phyloP scores from a whole-genome alignment of 345 rosid species.

The Theobroma cacao region DNA sequence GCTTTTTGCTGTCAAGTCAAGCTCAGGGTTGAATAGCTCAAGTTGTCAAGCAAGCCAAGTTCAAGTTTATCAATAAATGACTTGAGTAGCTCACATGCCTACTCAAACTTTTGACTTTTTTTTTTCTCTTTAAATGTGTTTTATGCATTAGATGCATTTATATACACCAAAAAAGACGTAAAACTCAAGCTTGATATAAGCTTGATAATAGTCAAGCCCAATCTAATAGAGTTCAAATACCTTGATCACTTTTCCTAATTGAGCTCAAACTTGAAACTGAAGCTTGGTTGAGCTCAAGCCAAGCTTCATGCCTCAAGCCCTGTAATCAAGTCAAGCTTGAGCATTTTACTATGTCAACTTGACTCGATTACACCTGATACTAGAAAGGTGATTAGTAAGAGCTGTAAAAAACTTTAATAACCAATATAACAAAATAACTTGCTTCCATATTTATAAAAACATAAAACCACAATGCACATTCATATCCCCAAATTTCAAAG shows the following conservation, averaged over 20 bases:
- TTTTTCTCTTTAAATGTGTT: neutral
- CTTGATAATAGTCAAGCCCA: neutral
- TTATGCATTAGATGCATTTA: neutral
- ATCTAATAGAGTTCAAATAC: neutral
- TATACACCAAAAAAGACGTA: neutral
- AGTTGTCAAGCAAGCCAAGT: neutral
- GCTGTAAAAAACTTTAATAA: no score
- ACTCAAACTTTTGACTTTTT: neutral
- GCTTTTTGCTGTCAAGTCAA: neutral
- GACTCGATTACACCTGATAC: no score
- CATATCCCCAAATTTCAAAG: no score
- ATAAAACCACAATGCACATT: no score
- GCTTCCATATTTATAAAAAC: no score
- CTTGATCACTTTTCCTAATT: no score
- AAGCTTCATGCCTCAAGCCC: neutral
- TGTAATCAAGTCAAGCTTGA: no score
- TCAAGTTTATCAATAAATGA: no score
- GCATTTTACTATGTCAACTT: no score
- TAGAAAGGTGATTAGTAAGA: no score
- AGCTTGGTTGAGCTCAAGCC: neutral
- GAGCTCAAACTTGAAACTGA: no score
- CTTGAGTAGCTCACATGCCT: neutral
- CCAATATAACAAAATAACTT: no score
- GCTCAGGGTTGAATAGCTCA: neutral
- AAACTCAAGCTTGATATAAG: neutral